Conservation (phyloP, 2,329 filamentous ascomycete species). For the Dactylonectria estremocensis region DNA sequence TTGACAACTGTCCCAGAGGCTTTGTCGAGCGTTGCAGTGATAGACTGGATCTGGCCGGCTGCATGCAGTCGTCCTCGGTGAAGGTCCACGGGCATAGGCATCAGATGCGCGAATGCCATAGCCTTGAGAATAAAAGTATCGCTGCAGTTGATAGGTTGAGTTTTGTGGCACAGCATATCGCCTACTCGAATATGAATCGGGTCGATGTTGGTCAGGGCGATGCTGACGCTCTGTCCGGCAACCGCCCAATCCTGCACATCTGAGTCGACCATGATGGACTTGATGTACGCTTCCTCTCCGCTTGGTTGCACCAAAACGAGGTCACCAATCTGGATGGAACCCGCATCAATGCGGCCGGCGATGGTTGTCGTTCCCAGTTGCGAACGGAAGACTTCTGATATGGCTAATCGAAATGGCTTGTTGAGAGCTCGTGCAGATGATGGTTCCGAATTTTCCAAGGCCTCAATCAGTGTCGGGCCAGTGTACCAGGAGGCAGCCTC, state of each 20-base stretch:
- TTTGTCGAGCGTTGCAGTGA: slow-evolving; percentile 85
- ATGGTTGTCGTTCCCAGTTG: slow-evolving; percentile 87
- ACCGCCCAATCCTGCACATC: slow-evolving; percentile 88
- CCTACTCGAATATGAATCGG: slow-evolving; percentile 85
- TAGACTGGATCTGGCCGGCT: slow-evolving; percentile 79
- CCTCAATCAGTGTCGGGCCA: slow-evolving; percentile 84
- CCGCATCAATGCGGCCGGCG: slow-evolving; percentile 87
- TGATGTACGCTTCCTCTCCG: slow-evolving; percentile 84
- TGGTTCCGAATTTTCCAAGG: slow-evolving; percentile 87
- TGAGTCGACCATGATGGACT: slow-evolving; percentile 83
- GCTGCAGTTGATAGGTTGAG: slow-evolving; percentile 77
- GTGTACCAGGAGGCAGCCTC: slow-evolving; percentile 82
- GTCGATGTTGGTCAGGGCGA: slow-evolving; percentile 91
- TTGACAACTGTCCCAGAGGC: slow-evolving; percentile 81
- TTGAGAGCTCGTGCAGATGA: slow-evolving; percentile 75
- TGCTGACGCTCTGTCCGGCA: slow-evolving; percentile 87
- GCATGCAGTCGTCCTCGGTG: slow-evolving; percentile 88
- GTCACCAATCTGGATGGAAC: slow-evolving; percentile 88
- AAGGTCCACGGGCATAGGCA: slow-evolving; percentile 91
- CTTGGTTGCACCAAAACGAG: slow-evolving; percentile 84
- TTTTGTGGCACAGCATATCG: slow-evolving; percentile 85
- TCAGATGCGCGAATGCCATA: slow-evolving; percentile 89
- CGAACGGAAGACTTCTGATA: slow-evolving; percentile 89
- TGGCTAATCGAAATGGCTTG: slow-evolving; percentile 87
- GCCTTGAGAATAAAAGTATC: slow-evolving; percentile 86